Base-by-base conservation (phyloP, 2,329 filamentous ascomycete genomes). In the Cytospora mali region DNA sequence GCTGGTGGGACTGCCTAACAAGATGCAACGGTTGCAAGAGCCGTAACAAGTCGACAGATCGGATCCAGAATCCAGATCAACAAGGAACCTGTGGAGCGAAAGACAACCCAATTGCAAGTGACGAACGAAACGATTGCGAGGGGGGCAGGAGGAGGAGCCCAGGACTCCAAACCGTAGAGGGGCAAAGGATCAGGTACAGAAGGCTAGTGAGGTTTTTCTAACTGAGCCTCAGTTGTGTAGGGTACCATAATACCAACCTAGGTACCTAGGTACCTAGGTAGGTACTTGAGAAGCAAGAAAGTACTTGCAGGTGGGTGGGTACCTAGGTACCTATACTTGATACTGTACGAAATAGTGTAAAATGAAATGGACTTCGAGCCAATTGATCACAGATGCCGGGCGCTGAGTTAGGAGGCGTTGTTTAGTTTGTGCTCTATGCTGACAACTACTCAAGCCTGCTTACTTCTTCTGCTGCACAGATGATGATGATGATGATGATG, bases 1-100 rank as follows among this genome's bases (percentile, higher is more conserved):
- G 14, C 16, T n/a, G 39, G 39, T 42, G 39, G 39, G 39, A 42
- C 39, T 4, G 31, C 14, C 31, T 13, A 33, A 13, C 6, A 13
- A 33, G 31, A 33, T 6, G 31, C 31, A 33, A 33, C 31, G 6
- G 31, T 33, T 33, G 31, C 31, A 33, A 33, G 31, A 33, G 31
- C 31, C 31, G 14, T 28, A 28, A 31, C 46, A 48, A 49, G 31
- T 42, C 35, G 51, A 39, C 51, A 61, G 50, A 61, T 55, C 50
- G 51, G 58, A 61, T 42, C 39, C 39, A 42, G 39, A 42, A 42
- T n/a, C 27, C 58, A 54, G 58, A 61, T 61, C 51, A 42, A 61
- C 51, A 7, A 33, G 42, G 58, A 61, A 61, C 58, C 51, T 61
- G 58, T 61, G 58, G 58, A 61, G 58, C 51, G 50, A 42, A 27